Base-by-base conservation (phyloP, 331 rosid genomes). In the Malus hybrid region DNA sequence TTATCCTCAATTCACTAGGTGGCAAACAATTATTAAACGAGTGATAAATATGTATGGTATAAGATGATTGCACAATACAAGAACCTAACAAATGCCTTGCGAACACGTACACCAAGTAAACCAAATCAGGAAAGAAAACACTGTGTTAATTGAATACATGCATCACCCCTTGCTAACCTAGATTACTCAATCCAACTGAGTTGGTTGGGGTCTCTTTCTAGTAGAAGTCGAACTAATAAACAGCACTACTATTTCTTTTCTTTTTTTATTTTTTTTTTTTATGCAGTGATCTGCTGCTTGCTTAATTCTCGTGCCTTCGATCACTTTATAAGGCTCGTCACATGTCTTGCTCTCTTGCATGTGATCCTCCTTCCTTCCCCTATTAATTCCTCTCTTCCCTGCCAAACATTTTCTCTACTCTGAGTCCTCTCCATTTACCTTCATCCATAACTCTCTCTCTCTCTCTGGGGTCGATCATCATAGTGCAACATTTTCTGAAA, bases 241-340 rank as follows among this genome's bases (percentile, higher is more conserved):
- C 61, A 55, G 61, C 9, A 19, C 61, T 20, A 42, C 48, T 42
- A 10, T 42, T 42, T 8, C 1, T 39, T 7, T 2, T 7, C 0
- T 39, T 42, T 2, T 28, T 28, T 28, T 28, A 28, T 28, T 28
- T 28, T 28, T 2, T 28, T 28, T 9, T 9, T 9, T 10, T 42
- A 42, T 42, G 48, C 48, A 42, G 31, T 57, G 63, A 57, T 57
- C 7, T 28, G n/a, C 36, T 27, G 10, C 36, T 29, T 62, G 77
- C 79, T 75, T 55, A 74, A 72, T 73, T 84, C 96, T 85, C 88
- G 88, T 89, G 91, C 83, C 82, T 74, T 75, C 71, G 56, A 3
- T 74, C 89, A 24, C 89, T 80, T 86, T 80, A 69, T 81, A 79
- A 76, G 74, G 9, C 11, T 60, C 36, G 19, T 79, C 84, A 64